Base-by-base conservation (phyloP, 495 filamentous ascomycete genomes). In the Aspergillus haitiensis region DNA sequence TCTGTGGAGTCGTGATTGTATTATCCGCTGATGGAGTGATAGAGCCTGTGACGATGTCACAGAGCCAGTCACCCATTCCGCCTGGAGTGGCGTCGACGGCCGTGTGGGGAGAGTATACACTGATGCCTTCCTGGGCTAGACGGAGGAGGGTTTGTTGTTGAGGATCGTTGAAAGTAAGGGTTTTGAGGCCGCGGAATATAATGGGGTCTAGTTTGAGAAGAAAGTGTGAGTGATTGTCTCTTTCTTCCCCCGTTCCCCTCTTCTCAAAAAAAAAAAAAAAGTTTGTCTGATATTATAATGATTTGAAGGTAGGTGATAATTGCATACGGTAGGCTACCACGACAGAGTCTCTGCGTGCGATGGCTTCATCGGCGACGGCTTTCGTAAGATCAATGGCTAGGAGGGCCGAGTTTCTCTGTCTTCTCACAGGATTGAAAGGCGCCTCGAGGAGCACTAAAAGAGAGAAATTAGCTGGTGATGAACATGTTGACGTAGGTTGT, bases 91-190 rank as follows among this genome's bases (percentile, higher is more conserved):
- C 91, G 75, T 98, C 94, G 53, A 97, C 84, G 3, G 94, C 93
- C 0, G 93, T 98, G 68, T 98, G 94, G 0, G 94, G 94, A 53
- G 87, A 91, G 77, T 98, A 98, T 59, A 98, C 92, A 65, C 91
- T 93, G 63, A 97, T 93, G 15, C 95, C 93, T 75, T 90, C 85
- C 42, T 89, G 87, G n/a, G 87, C 88, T 3, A 98, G 81, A 49
- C 88, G 84, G 7, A 98, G 80, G 49, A 98, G 82, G 21, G 87
- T 88, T 58, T 86, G 83, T 74, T 98, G 95, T 67, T 97, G 94
- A 10, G 90, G 78, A 72, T 98, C 88, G 59, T 81, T 81, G 16
- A 93, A 82, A 36, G 90, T 96, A 68, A 98, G 75, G 45, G 88
- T 86, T 73, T 97, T 98, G 51, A 98, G 77, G 42, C 88, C 88